These are phyloP conservation scores for Saururus chinensis DNA, from an alignment of 164 flowering plant genomes.

Conservation along the genomic window DNA sequence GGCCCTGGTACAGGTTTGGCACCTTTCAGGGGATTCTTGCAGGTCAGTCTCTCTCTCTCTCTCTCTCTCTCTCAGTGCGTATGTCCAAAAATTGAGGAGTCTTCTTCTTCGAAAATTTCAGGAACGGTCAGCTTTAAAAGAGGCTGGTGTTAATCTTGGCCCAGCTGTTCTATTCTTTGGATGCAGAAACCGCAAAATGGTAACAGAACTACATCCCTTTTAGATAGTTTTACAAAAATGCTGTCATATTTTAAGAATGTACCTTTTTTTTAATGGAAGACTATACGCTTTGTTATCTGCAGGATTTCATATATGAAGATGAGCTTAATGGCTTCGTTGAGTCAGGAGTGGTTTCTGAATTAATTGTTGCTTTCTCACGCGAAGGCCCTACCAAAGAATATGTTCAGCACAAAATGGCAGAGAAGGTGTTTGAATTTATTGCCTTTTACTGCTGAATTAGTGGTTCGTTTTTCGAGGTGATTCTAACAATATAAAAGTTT, in stretches of 20 bases:
- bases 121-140: slow-evolving; percentile 83
- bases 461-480: background rate
- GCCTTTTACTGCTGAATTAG: background rate
- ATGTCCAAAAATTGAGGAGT: background rate
- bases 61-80: background rate
- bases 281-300: slow-evolving; percentile 2
- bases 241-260: background rate
- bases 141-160: slow-evolving; percentile 74
- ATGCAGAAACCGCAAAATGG: slow-evolving; percentile 86
- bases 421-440: slow-evolving; percentile 42
- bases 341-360: slow-evolving; percentile 65
- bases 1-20: slow-evolving; percentile 99
- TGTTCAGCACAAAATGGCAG: slow-evolving; percentile 90
- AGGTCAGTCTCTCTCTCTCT: slow-evolving; percentile 34
- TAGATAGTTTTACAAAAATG: background rate
- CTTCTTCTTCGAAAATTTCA: slow-evolving; percentile 18
- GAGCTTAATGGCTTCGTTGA: slow-evolving; percentile 66
- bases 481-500: background rate
- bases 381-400: slow-evolving; percentile 87
- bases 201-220: slow-evolving; percentile 8
- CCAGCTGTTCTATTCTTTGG: slow-evolving; percentile 76
- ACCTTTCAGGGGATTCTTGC: slow-evolving; percentile 96
- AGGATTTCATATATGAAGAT: slow-evolving; percentile 92
- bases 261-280: too few relatives aligned
- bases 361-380: slow-evolving; percentile 84